A percentile compares a stretch with the other conserved stretches of the same genome.
Conservation (phyloP, 2,329 filamentous ascomycete genomes). For the Pyrenophora graminea region DNA sequence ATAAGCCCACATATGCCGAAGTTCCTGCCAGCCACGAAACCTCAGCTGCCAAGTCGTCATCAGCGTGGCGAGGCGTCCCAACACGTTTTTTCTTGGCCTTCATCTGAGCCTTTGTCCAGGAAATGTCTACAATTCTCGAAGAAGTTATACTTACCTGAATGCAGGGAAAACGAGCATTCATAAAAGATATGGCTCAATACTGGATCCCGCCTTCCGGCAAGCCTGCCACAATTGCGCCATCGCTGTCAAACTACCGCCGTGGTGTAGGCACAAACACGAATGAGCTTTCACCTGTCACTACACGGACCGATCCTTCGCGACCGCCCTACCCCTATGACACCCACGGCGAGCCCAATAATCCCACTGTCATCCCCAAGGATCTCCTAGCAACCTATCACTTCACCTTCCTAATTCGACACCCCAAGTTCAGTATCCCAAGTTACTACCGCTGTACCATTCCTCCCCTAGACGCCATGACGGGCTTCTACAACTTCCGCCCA, state of each 20-base stretch:
- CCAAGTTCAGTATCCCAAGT: conserved; percentile 86
- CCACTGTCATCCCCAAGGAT: conserved; percentile 78
- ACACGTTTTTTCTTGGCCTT: background rate
- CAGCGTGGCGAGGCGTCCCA: background rate
- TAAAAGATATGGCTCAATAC: conserved; percentile 98
- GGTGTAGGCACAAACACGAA: conserved; percentile 61
- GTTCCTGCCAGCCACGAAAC: background rate
- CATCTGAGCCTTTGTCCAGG: background rate
- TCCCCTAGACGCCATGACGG: conserved; percentile 78
- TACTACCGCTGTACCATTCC: conserved; percentile 95
- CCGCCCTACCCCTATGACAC: conserved; percentile 64
- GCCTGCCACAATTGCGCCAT: conserved; percentile 73
- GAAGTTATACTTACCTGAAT: conserved; percentile 25
- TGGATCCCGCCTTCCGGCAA: conserved; percentile 75
- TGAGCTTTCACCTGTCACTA: conserved; percentile 41
- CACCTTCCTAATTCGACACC: conserved; percentile 95
- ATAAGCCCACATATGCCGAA: background rate
- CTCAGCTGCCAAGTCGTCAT: background rate
- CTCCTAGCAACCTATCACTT: conserved; percentile 84
- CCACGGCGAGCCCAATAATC: conserved; percentile 70
- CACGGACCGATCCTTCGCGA: conserved; percentile 27
- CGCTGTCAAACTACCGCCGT: conserved; percentile 64
- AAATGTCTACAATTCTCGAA: background rate
- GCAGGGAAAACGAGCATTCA: conserved; percentile 89
- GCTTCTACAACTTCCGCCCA: conserved; percentile 85